Evolutionary conservation across 23 red algal species (phyloP), one percentile per base, ranked within the genome.

Genomic region (Gracilariopsis chorda): DNA sequence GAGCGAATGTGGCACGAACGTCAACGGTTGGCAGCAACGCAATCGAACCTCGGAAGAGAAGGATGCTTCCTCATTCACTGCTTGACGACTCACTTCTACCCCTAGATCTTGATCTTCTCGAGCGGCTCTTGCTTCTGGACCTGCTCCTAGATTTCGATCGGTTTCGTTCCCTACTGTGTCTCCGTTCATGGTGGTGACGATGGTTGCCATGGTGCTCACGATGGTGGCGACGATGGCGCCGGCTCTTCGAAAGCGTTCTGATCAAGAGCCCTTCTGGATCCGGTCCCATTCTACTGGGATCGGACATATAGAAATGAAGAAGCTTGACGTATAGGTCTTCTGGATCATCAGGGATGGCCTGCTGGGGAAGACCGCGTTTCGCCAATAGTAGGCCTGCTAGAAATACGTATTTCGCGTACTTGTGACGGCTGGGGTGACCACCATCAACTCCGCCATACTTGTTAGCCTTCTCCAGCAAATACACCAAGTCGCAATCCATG

Each of bases 361-460:
- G 39, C 30, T 59, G 65, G 27, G 82, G 82, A 35, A 87, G 60
- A 9, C 82, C 82, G 29, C 82, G 82, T 24, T 67, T 87, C 12
- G 82, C 82, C 82, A 87, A 21, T 14, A 87, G n/a, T 51, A 87
- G 32, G 17, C 82, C 82, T 2, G 82, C 82, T 20, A 87, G 32
- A 37, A 87, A 87, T 19, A 63, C 61, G 47, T 87, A 87, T 62
- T 87, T 87, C 0, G 82, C 48, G 28, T 87, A 87, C 65, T 87
- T 87, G 82, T 74, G 82, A 23, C 82, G 82, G 24, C 62, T 74
- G 1, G 34, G 44, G 19, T 70, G 56, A 24, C 7, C 61, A 30
- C 62, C 43, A 29, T 59, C 48, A 19, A 59, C 7, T 0, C 52
- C 76, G 27, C 82, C 43, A 25, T 87, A 87, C n/a, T 74, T 41